Evolutionary conservation across 2,329 filamentous ascomycete genomes (phyloP), one percentile per base, ranked within the genome.

Genomic region (Didymella arachidicola): DNA sequence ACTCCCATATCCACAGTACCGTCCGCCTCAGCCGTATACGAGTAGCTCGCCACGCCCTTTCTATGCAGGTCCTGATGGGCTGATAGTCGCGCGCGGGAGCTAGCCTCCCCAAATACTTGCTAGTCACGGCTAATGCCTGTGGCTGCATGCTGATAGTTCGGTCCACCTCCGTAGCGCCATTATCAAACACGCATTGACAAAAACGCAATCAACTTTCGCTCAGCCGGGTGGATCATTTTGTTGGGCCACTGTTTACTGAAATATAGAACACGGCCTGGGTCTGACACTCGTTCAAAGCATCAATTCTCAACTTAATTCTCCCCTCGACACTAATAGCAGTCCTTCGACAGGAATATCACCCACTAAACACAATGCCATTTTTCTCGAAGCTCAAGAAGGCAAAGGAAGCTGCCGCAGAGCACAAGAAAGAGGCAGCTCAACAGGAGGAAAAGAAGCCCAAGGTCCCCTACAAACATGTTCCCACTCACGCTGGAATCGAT

Each of bases 361-460:
- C 22, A 51, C 27, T 45, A 27, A 49, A 38, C 47, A 2, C 41
- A 36, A 77, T 78, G 75, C 63, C 73, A 19, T 68, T 73, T 43
- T 72, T 75, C 54, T 70, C 70, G 4, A 72, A 67, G 52, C 53
- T 70, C 50, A 76, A 69, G 62, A 73, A 69, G 38, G 66, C 66
- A 50, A 72, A 70, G 54, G 71, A 72, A 52, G 70, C 67, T 16
- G 70, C 67, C 10, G 61, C 66, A 7, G 62, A 72, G 42, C 67
- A 72, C 42, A 68, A 72, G 45, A 65, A 64, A 53, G 59, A 55
- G 30, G 53, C 57, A 34, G 50, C 53, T 39, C 26, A 49, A 39
- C 64, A 68, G 43, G 58, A 51, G 32, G 53, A 66, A 26, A 34
- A 47, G 7, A 67, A 63, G 50, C 60, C 67, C 45, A 63, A 64